phyloP scores from a whole-genome alignment of 495 filamentous ascomycete genomes.

The Podospora bellae-mahoneyi region DNA sequence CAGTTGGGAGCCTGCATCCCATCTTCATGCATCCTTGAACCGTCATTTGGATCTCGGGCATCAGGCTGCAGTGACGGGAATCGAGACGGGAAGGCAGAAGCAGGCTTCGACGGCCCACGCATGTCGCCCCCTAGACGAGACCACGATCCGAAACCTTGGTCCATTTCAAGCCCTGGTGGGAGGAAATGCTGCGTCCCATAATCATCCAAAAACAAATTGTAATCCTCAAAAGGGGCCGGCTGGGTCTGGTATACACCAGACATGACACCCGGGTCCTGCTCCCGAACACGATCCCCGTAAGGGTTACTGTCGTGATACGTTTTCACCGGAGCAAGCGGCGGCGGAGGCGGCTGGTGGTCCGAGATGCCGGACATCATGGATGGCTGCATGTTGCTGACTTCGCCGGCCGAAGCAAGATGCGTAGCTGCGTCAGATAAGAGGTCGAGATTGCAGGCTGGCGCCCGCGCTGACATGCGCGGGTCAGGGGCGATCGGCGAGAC shows the following conservation, averaged over 20 bases:
- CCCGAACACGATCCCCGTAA: conserved; percentile 43
- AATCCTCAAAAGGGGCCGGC: conserved; percentile 44
- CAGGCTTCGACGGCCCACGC: conserved; percentile 46
- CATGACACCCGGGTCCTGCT: conserved; percentile 42
- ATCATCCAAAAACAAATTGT: conserved; percentile 53
- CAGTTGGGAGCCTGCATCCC: conserved; percentile 48
- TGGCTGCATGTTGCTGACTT: conserved; percentile 47
- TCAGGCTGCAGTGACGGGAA: conserved; percentile 67
- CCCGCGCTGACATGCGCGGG: conserved; percentile 39
- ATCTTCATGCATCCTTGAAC: conserved; percentile 42
- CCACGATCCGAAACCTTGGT: conserved; percentile 45
- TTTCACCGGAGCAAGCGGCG: conserved; percentile 43
- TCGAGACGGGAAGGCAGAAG: conserved; percentile 65
- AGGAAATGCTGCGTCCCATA: conserved; percentile 49
- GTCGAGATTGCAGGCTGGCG: conserved; percentile 51
- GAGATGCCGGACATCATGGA: conserved; percentile 42
- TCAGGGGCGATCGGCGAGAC: conserved; percentile 40
- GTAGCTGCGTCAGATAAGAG: conserved; percentile 52
- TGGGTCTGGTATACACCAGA: conserved; percentile 38
- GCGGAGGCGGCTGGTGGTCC: conserved; percentile 31
- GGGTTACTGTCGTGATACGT: conserved; percentile 42
- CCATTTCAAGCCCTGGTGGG: conserved; percentile 47
- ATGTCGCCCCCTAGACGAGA: conserved; percentile 39
- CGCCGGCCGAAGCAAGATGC: conserved; percentile 47
- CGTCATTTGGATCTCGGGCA: conserved; percentile 54